Base-by-base conservation (phyloP, 176 grass and related monocot genomes). In the Cenchrus americanus region DNA sequence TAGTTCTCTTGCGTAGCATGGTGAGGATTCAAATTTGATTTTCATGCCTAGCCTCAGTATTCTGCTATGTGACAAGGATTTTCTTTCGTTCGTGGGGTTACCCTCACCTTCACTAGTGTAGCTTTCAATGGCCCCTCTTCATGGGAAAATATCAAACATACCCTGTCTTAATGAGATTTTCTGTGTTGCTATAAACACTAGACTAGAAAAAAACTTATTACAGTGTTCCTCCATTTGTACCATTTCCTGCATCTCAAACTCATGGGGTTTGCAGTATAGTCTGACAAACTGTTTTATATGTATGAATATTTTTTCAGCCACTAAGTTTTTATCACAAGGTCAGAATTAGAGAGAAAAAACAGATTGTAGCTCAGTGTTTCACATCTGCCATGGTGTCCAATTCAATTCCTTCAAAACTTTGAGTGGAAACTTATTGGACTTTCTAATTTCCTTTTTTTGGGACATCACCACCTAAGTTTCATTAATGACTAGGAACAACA, bases 361-460 rank as follows among this genome's bases (percentile, higher is more conserved):
- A 37, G 34, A 37, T 37, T 37, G 3, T 37, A 37, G 34, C 34
- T 4, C 34, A 37, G 34, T 37, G 34, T 37, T 37, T 37, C 34
- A 37, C 34, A 37, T 37, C 34, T 37, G 34, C 34, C 34, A 3
- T 37, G 34, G 34, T 37, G 34, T 37, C 34, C 34, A 37, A 37
- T 37, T 37, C 34, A 37, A 37, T 37, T 37, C 34, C 34, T 37
- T 37, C 34, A 37, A 37, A 37, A 37, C 34, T 37, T 37, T 37
- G 17, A 58, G 18, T 80, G 47, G 77, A 10, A 65, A 47, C 14
- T 32, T 85, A 51, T 24, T 78, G 63, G 9, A 7, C 49, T 77
- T 27, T 22, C n/a, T 68, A 48, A 42, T 79, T 71, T 32, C 7
- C 65, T 80, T 17, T 41, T 84, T 58, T 61, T 14, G 21, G 24